These are phyloP conservation scores for Penicillium paradoxum DNA, from an alignment of 495 filamentous ascomycete species.

Conservation along the genomic window DNA sequence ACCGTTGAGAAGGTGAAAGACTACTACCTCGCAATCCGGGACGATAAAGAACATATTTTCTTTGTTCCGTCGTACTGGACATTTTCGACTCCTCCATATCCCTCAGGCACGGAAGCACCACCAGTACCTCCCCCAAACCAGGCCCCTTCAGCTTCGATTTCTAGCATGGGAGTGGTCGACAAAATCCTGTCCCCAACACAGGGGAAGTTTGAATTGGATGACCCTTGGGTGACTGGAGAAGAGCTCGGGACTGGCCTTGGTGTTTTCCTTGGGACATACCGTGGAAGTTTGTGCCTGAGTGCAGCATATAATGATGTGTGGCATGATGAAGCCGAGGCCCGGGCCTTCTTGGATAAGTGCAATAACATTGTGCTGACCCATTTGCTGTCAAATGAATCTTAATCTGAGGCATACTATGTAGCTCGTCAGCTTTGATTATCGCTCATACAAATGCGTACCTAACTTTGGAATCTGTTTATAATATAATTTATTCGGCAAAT, in stretches of 20 bases:
- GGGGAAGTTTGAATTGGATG: constrained; percentile 21
- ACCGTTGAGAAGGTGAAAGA: constrained; percentile 16
- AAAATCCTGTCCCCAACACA: constrained; percentile 17
- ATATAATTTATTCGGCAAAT: too few relatives aligned
- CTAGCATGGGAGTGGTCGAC: constrained; percentile 34
- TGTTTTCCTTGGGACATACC: constrained; percentile 34
- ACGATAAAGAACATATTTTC: constrained; percentile 20
- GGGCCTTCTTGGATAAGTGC: constrained; percentile 21
- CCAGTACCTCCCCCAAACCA: constrained; percentile 25
- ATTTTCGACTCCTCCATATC: constrained; percentile 18
- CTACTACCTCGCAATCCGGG: constrained; percentile 24
- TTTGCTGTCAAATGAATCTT: not conserved
- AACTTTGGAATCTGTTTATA: too few relatives aligned
- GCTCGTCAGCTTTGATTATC: too few relatives aligned
- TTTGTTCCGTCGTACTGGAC: constrained; percentile 28
- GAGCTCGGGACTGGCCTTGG: constrained; percentile 36
- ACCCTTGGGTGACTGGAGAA: constrained; percentile 41
- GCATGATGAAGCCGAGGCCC: constrained; percentile 24
- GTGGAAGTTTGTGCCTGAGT: constrained; percentile 28
- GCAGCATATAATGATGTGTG: constrained; percentile 39
- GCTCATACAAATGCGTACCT: too few relatives aligned
- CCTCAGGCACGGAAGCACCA: constrained; percentile 11
- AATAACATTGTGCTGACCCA: constrained; percentile 5
- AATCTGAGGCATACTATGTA: not conserved
- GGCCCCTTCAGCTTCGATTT: constrained; percentile 33